phyloP scores from a whole-genome alignment of 106 monocot genomes.

The Dendrobium huoshanense region DNA sequence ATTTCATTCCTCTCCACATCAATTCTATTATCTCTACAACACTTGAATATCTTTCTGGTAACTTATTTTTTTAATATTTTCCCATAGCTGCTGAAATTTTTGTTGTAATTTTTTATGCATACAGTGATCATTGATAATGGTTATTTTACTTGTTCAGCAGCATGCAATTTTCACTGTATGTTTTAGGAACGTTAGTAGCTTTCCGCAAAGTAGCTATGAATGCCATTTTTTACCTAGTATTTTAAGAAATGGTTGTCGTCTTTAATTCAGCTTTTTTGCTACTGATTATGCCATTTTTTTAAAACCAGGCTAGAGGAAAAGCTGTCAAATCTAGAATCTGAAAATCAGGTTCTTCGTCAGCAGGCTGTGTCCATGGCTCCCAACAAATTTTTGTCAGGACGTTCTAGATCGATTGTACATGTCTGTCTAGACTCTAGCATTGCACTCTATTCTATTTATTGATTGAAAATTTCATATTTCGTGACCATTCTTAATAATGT shows the following conservation, averaged over 20 bases:
- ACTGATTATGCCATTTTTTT: background rate
- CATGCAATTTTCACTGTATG: too few relatives aligned
- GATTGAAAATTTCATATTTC: background rate
- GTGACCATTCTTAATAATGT: background rate
- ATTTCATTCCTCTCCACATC: too few relatives aligned
- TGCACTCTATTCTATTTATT: background rate
- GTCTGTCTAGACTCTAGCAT: conserved; percentile 16
- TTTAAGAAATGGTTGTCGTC: background rate
- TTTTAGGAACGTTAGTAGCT: background rate
- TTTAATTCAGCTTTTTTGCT: background rate
- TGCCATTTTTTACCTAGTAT: background rate
- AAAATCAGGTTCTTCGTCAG: conserved; percentile 92
- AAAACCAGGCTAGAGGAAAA: conserved; percentile 79
- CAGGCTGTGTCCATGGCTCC: conserved; percentile 85
- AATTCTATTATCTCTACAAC: too few relatives aligned
- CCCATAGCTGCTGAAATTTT: too few relatives aligned
- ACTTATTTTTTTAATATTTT: too few relatives aligned
- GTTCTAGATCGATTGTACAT: conserved; percentile 82
- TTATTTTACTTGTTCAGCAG: too few relatives aligned
- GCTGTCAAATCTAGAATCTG: conserved; percentile 81
- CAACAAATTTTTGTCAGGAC: conserved; percentile 80
- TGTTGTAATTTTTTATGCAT: too few relatives aligned
- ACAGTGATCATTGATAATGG: too few relatives aligned
- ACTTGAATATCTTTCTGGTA: too few relatives aligned
- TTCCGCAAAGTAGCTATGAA: background rate